Conservation (phyloP, 2,329 filamentous ascomycete genomes). For the Colletotrichum eremochloae region DNA sequence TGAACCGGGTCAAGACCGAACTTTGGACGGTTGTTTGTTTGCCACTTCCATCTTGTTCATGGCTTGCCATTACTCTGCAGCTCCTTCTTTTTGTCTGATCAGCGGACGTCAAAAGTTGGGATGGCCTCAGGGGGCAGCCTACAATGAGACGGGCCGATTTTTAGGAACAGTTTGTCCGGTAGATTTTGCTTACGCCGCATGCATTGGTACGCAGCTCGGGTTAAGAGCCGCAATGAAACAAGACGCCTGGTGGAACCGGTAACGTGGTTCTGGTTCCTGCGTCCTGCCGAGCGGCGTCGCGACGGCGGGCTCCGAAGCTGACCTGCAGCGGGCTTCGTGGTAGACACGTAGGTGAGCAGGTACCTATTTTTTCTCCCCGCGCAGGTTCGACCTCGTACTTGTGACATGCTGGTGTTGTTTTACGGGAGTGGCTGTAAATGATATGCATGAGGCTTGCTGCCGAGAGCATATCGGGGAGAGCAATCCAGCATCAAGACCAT, state of each 20-base stretch:
- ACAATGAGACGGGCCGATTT: not conserved
- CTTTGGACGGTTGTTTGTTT: conserved; percentile 20
- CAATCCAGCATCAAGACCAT: not conserved
- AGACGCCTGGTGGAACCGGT: conserved; percentile 20
- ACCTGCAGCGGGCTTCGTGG: not conserved
- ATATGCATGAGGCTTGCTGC: not conserved
- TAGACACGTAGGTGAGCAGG: not conserved
- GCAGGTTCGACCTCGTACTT: not conserved
- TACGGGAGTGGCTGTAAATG: not conserved
- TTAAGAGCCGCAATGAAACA: conserved; percentile 3
- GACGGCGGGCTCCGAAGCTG: not conserved
- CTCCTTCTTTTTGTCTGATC: conserved; percentile 6
- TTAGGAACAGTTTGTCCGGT: not conserved
- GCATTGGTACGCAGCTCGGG: too few relatives aligned
- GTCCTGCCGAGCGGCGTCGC: not conserved
- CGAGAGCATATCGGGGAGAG: not conserved
- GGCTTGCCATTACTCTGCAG: not conserved
- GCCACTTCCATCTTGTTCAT: not conserved
- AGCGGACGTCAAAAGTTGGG: conserved; percentile 15
- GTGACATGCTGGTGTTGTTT: not conserved
- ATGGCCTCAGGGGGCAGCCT: not conserved
- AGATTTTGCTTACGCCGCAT: not conserved
- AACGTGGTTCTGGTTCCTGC: conserved; percentile 30
- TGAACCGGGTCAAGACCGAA: conserved; percentile 9
- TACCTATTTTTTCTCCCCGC: too few relatives aligned